Percentiles rank a stretch among this genome's conserved stretches.
phyloP scores from a whole-genome alignment of 2,329 filamentous ascomycete species.

The Hymenoscyphus scutula region DNA sequence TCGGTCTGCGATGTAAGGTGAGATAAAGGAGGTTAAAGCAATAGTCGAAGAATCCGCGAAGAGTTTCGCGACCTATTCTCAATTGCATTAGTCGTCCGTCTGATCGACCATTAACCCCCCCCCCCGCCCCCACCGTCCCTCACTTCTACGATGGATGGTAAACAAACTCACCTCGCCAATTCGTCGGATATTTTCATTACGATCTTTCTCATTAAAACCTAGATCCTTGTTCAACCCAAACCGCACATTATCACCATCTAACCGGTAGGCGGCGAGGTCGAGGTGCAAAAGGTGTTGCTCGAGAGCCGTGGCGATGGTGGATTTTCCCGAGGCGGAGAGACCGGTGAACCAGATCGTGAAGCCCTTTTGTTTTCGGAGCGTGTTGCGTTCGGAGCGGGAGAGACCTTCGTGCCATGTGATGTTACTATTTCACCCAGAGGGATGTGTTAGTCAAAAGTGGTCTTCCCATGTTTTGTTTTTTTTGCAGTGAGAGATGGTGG shows the following conservation, averaged over 20 bases:
- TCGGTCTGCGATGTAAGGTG: conserved; percentile 85
- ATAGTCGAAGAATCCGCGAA: conserved; percentile 89
- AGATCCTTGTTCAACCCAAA: conserved; percentile 98
- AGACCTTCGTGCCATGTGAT: conserved; percentile 84
- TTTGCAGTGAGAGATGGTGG: conserved; percentile 13
- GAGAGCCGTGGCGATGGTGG: conserved; percentile 91
- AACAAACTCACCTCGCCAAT: conserved; percentile 70
- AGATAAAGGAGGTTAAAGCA: conserved; percentile 95
- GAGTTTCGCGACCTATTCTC: conserved; percentile 77
- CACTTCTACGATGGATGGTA: background rate
- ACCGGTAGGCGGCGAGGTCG: conserved; percentile 79
- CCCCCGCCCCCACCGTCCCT: background rate
- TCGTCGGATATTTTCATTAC: conserved; percentile 95
- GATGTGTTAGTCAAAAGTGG: background rate
- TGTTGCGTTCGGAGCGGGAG: conserved; percentile 72
- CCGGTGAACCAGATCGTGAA: conserved; percentile 98
- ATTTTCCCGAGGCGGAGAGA: conserved; percentile 94
- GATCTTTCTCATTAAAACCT: conserved; percentile 87
- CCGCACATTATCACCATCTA: conserved; percentile 97
- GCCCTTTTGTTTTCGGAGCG: conserved; percentile 76
- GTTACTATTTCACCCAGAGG: conserved; percentile 55
- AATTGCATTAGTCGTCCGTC: conserved; percentile 6
- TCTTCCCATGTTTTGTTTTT: background rate
- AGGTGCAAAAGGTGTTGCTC: conserved; percentile 94
- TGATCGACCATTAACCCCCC: background rate